Evolutionary conservation across 495 filamentous ascomycete genomes (phyloP).

Genomic region (Podospora comata): DNA sequence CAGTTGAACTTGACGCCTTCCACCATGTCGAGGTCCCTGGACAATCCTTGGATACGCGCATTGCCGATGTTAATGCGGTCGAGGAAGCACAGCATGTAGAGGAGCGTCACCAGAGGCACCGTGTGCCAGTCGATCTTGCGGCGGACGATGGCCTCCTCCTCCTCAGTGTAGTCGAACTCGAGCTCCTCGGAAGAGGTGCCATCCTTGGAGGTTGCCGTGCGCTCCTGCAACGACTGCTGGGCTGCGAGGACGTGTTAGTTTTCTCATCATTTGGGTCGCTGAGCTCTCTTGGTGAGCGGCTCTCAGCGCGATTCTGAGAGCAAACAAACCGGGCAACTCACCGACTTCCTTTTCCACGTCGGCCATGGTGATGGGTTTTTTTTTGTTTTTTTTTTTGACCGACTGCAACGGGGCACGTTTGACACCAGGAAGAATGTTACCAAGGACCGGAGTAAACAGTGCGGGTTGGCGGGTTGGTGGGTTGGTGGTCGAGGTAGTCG

Average conservation of each 20-base stretch:
- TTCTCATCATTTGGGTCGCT: background rate
- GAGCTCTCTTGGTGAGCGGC: background rate
- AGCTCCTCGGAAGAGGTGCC: conserved; percentile 21
- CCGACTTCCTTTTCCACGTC: conserved; percentile 27
- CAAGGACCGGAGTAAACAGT: background rate
- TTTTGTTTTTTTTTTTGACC: too few relatives aligned
- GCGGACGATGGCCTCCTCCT: conserved; percentile 50
- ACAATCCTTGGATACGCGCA: conserved; percentile 60
- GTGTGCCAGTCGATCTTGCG: conserved; percentile 52
- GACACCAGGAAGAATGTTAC: too few relatives aligned
- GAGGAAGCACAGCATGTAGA: conserved; percentile 50
- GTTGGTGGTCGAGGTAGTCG: background rate
- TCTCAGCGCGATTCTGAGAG: background rate
- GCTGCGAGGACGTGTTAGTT: conserved; percentile 2
- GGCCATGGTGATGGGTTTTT: conserved; percentile 4
- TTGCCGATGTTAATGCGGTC: conserved; percentile 63
- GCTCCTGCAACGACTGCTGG: conserved; percentile 18
- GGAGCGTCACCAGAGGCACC: conserved; percentile 50
- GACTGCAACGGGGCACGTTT: too few relatives aligned
- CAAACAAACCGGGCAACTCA: conserved; percentile 8
- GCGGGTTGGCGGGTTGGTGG: background rate
- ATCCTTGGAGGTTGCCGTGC: conserved; percentile 20
- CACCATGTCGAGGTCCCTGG: conserved; percentile 49
- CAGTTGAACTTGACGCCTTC: conserved; percentile 53
- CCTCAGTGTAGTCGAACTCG: conserved; percentile 44